Evolutionary conservation across 331 rosid genomes (phyloP), one percentile per base, ranked within the genome.

Genomic region (Acacia pycnantha): DNA sequence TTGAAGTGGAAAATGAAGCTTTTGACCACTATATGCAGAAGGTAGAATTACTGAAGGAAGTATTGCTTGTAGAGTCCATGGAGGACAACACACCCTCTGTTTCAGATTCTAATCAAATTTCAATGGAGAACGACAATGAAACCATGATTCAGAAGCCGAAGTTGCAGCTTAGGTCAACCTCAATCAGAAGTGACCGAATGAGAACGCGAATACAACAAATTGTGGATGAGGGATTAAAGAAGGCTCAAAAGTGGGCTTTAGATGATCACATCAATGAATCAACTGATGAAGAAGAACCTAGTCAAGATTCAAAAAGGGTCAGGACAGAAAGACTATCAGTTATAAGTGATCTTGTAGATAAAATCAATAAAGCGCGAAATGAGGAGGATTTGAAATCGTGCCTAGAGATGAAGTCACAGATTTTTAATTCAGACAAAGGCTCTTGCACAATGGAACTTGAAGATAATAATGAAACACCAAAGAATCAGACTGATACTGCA

Each of bases 1-100:
- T 89, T 68, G 99, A 96, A 88, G 89, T 77, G 79, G 99, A 93
- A 88, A 90, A 93, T 82, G 98, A 92, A 86, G 91, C 95, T 82
- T 92, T 96, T 74, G 97, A 91, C 68, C 89, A 92, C 51, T 96
- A 96, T 93, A 90, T 93, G 93, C 94, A 90, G 89, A 93, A 93
- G 67, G 78, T 91, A 43, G 88, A 75, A 76, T 89, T 96, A 69
- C 91, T 93, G 79, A 94, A 93, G 84, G 95, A 96, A 89, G 84
- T 96, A 80, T 90, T 96, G 69, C 87, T 92, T 44, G 88, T 83
- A 79, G 87, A 92, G 76, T 76, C 93, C 74, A 29, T 54, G 66
- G 94, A 90, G 48, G 90, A 70, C 26, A 84, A 86, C 31, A 83
- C 29, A 29, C 72, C 94, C 56, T 79, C 92, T 33, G 72, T 74